phyloP scores from a whole-genome alignment of 768 basidiomycete species.

The Favolaschia claudopus region DNA sequence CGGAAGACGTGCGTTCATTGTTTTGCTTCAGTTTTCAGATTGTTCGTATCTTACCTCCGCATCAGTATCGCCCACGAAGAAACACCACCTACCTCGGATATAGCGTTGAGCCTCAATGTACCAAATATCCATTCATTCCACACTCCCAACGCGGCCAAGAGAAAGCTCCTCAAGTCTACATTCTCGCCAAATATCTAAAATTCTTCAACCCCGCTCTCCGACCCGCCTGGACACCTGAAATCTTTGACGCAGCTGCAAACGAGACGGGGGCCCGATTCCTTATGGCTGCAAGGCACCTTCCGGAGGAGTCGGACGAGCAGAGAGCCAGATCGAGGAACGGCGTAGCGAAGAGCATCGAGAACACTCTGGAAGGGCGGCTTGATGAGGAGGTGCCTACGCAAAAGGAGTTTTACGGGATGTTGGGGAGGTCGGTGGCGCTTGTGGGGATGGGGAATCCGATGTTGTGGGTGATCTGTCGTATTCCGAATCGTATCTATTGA shows the following conservation, averaged over 20 bases:
- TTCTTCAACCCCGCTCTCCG: background rate
- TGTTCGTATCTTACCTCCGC: no score
- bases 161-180: background rate
- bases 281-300: background rate
- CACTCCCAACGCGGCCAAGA: constrained; percentile 31
- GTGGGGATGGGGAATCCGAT: constrained; percentile 5
- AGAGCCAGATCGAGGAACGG: no score
- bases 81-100: constrained; percentile 34
- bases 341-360: constrained; percentile 5
- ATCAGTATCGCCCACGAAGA: no score
- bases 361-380: no score
- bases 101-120: constrained; percentile 40
- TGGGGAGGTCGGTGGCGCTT: background rate
- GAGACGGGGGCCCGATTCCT: background rate
- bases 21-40: background rate
- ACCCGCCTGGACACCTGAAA: constrained; percentile 4
- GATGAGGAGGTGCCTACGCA: constrained; percentile 5
- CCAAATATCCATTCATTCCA: constrained; percentile 29
- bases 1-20: constrained; percentile 27
- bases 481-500: background rate
- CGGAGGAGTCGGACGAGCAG: no score
- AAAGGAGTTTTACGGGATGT: constrained; percentile 5
- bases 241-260: constrained; percentile 1
- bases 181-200: background rate
- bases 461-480: background rate